Base-by-base conservation (phyloP, 345 rosid species). In the Alliaria petiolata region DNA sequence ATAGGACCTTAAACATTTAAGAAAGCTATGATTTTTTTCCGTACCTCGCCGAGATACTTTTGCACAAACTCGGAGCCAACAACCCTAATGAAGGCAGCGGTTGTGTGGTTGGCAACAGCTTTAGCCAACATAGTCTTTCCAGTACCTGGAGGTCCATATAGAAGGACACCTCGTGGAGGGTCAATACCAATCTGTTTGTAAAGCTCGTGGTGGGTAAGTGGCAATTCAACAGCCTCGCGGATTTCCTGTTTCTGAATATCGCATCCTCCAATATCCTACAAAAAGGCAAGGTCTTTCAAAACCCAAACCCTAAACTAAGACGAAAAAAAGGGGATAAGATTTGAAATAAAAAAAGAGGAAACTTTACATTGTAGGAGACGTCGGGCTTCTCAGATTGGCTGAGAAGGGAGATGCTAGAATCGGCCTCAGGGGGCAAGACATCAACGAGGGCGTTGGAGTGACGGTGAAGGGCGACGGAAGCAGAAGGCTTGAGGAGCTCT, bases 41-140 rank as follows among this genome's bases (percentile, higher is more conserved):
- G 33, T 84, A 90, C 98, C 98, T 93, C 98, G 22, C 97, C 98
- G 81, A 93, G 72, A 71, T 93, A 93, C 86, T 93, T 91, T 72
- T 93, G 98, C 73, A 93, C 98, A 82, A 93, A 93, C 76, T 93
- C 98, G 30, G 98, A 93, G 36, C 98, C 98, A 81, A 93, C 98
- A 73, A 93, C 98, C 83, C 97, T 85, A 59, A 93, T 93, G 76
- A 93, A 93, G 30, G 98, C 97, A 35, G 98, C 98, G 2, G 98
- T 93, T 40, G 98, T 93, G 67, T 87, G 95, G 64, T 93, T 90
- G 6, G 98, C 98, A 80, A 93, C 98, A 71, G 98, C 98, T 79
- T 93, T 91, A 28, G 98, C 98, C 74, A 93, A 86, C 98, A 93
- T 93, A 49, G 98, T 93, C 82, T 93, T 93, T 2, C 98, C 98